A percentile compares a stretch with the other conserved stretches of the same genome.
Conservation (phyloP, 2,329 filamentous ascomycete species). For the Ambrosiella cleistominuta region DNA sequence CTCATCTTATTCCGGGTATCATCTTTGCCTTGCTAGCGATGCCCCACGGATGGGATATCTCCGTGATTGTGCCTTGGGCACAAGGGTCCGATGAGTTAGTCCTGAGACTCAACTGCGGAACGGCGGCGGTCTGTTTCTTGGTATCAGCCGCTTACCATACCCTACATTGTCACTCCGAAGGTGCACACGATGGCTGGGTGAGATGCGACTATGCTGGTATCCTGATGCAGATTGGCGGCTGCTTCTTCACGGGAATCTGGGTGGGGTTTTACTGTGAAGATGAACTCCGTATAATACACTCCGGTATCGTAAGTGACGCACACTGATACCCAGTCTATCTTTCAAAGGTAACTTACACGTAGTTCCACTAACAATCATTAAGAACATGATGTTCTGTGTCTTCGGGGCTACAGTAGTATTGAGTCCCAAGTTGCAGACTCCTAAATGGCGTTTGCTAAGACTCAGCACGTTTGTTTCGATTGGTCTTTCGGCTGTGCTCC, state of each 20-base stretch:
- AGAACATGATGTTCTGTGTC: constrained; percentile 21
- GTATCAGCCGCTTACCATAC: constrained; percentile 24
- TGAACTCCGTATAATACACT: constrained; percentile 20
- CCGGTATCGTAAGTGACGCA: constrained; percentile 19
- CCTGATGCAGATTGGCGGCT: constrained; percentile 22
- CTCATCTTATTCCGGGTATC: constrained; percentile 26
- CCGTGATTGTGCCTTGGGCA: constrained; percentile 19
- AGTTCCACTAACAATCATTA: not conserved
- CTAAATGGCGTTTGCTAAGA: constrained; percentile 21
- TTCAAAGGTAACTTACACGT: not conserved
- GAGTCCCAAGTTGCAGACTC: constrained; percentile 21
- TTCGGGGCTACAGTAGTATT: constrained; percentile 22
- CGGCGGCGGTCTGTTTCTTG: constrained; percentile 21
- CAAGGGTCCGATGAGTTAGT: constrained; percentile 21
- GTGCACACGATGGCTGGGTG: constrained; percentile 21
- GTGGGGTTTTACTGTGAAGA: constrained; percentile 24
- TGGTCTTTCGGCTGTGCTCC: constrained; percentile 23
- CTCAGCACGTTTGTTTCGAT: constrained; percentile 22
- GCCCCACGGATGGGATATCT: constrained; percentile 17
- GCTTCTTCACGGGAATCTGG: constrained; percentile 24
- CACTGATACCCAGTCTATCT: too few relatives aligned
- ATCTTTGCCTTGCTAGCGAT: constrained; percentile 19
- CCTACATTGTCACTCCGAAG: constrained; percentile 23
- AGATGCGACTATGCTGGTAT: constrained; percentile 24
- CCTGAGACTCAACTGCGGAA: constrained; percentile 23